Percentiles rank a stretch among this genome's conserved stretches.
phyloP scores from a whole-genome alignment of 2,329 filamentous ascomycete genomes.

The Dissoconium aciculare region DNA sequence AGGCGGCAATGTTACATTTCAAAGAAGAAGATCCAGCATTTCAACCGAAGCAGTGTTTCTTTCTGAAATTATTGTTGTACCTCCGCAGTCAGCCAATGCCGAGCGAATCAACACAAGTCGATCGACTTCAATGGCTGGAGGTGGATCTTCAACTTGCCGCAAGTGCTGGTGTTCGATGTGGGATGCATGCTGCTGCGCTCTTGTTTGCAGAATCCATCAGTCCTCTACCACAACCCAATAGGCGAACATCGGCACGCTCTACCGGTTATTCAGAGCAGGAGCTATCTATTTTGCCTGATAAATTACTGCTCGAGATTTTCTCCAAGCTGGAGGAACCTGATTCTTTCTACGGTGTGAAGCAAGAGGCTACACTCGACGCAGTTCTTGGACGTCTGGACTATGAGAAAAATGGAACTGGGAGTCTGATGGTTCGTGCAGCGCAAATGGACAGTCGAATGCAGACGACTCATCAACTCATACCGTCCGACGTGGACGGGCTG shows the following conservation, averaged over 20 bases:
- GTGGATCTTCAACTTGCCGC: constrained; percentile 60
- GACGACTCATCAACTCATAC: constrained; percentile 39
- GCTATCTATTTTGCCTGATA: constrained; percentile 39
- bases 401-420: constrained; percentile 74
- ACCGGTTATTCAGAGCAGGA: constrained; percentile 10
- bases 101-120: constrained; percentile 60
- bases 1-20: constrained; percentile 51
- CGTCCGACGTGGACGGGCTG: constrained; percentile 51
- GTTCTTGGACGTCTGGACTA: constrained; percentile 76
- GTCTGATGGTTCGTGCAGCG: constrained; percentile 77
- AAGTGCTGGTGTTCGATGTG: constrained; percentile 57
- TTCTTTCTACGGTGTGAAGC: constrained; percentile 80
- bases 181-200: constrained; percentile 76
- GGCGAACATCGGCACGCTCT: constrained; percentile 14
- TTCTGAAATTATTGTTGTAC: constrained; percentile 72
- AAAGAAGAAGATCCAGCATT: constrained; percentile 29
- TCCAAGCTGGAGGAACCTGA: constrained; percentile 91
- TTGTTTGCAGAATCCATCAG: constrained; percentile 57
- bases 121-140: constrained; percentile 73
- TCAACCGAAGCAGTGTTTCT: constrained; percentile 52
- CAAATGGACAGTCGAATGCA: constrained; percentile 77
- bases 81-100: constrained; percentile 67
- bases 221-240: constrained; percentile 7
- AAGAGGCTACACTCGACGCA: constrained; percentile 58
- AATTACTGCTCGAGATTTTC: constrained; percentile 68